These are phyloP conservation scores for Fragilariopsis cylindrus DNA, from an alignment of 108 stramenopile species.

Conservation along the genomic window DNA sequence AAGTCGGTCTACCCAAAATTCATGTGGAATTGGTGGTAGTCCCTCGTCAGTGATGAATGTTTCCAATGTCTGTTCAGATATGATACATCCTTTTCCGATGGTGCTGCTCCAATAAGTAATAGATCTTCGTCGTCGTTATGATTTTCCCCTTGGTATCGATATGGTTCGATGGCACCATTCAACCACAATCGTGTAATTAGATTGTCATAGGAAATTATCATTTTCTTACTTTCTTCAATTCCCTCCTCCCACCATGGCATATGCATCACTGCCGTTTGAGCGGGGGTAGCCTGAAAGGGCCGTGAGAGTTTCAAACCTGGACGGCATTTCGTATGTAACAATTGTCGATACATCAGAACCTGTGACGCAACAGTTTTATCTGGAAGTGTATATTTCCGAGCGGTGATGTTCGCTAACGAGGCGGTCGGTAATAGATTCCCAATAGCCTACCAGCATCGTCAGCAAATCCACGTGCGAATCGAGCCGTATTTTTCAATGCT, in stretches of 20 bases:
- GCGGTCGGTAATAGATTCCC: constrained; percentile 43
- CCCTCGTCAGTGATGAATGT: constrained; percentile 65
- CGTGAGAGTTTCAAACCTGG: constrained; percentile 76
- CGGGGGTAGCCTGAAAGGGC: constrained; percentile 69
- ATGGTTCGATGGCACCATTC: constrained; percentile 75
- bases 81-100: background rate
- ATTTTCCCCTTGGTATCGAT: constrained; percentile 6
- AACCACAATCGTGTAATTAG: constrained; percentile 78
- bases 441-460: constrained; percentile 40
- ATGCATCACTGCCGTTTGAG: constrained; percentile 78
- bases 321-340: constrained; percentile 82
- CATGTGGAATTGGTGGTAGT: constrained; percentile 79
- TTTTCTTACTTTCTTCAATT: constrained; percentile 67
- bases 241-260: constrained; percentile 92
- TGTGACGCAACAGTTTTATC: constrained; percentile 87
- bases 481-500: constrained; percentile 23
- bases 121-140: constrained; percentile 1
- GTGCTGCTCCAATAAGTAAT: constrained; percentile 4
- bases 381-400: constrained; percentile 69
- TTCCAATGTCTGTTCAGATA: constrained; percentile 27
- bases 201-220: constrained; percentile 85
- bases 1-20: constrained; percentile 72
- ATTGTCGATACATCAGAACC: constrained; percentile 86
- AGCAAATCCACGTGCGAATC: constrained; percentile 30
- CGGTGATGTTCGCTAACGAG: constrained; percentile 45